phyloP scores from a whole-genome alignment of 2,329 filamentous ascomycete genomes.

The Aspergillus hiratsukae region DNA sequence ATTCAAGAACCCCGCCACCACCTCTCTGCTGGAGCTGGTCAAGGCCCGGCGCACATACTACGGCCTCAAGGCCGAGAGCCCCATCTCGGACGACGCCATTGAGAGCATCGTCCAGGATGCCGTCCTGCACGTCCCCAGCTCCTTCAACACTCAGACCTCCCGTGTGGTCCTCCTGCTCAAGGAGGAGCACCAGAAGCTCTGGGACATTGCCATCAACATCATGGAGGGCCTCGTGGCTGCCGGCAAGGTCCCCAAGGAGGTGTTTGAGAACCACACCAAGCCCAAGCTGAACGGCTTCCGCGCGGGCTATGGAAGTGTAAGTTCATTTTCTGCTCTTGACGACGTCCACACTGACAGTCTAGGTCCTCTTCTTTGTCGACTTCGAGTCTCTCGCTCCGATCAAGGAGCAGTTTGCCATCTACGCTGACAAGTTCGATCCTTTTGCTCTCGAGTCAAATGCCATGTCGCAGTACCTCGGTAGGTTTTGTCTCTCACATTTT shows the following conservation, averaged over 20 bases:
- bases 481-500: slow-evolving; percentile 2
- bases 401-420: slow-evolving; percentile 59
- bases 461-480: slow-evolving; percentile 68
- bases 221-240: slow-evolving; percentile 42
- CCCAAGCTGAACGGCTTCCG: slow-evolving; percentile 57
- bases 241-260: slow-evolving; percentile 51
- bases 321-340: slow-evolving; percentile 25
- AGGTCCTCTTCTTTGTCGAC: slow-evolving; percentile 80
- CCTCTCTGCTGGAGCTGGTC: slow-evolving; percentile 27
- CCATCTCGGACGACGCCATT: slow-evolving; percentile 30
- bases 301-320: slow-evolving; percentile 68
- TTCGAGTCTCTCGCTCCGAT: slow-evolving; percentile 58
- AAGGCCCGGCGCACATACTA: slow-evolving; percentile 31
- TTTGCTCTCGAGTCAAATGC: slow-evolving; percentile 72
- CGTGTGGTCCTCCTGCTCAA: slow-evolving; percentile 74
- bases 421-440: slow-evolving; percentile 73
- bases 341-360: background rate
- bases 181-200: slow-evolving; percentile 81
- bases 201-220: slow-evolving; percentile 68
- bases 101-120: slow-evolving; percentile 34
- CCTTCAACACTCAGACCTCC: slow-evolving; percentile 83
- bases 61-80: slow-evolving; percentile 28
- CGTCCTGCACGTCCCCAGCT: slow-evolving; percentile 66
- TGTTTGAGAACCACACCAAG: slow-evolving; percentile 44
- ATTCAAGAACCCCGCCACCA: slow-evolving; percentile 31